Evolutionary conservation across 805 yeast species (phyloP).

Genomic region (Kluyveromyces starmeri): DNA sequence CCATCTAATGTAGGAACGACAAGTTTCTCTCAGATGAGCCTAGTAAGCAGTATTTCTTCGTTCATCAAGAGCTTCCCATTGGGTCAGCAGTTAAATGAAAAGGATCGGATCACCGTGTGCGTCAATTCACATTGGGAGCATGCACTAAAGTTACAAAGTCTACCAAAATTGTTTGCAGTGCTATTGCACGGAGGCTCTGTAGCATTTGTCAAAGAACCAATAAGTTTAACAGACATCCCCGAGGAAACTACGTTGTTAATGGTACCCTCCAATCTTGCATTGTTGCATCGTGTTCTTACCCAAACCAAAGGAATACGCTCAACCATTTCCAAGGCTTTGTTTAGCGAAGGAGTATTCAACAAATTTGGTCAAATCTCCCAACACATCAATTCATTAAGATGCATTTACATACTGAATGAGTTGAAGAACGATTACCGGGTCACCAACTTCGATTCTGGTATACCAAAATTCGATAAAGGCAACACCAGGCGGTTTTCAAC

Average conservation of each 20-base stretch:
- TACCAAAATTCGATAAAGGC: constrained; percentile 11
- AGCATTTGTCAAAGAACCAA: constrained; percentile 18
- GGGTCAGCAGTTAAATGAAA: constrained; percentile 29
- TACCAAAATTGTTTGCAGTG: constrained; percentile 33
- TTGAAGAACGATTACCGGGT: constrained; percentile 13
- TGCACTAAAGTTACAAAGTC: constrained; percentile 31
- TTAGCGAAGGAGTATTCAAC: constrained; percentile 44
- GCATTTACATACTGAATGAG: constrained; percentile 34
- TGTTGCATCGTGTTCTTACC: constrained; percentile 5
- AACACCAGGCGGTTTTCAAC: constrained; percentile 15
- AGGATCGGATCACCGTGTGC: constrained; percentile 26
- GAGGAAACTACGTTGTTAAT: constrained; percentile 18
- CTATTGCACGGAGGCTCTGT: constrained; percentile 30
- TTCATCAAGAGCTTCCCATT: constrained; percentile 31
- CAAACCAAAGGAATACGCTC: neutral
- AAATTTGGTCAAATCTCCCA: constrained; percentile 22
- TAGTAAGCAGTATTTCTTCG: constrained; percentile 47
- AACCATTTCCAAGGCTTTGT: constrained; percentile 21
- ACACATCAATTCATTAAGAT: constrained; percentile 28
- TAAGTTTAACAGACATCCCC: constrained; percentile 6
- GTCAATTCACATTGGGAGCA: constrained; percentile 13
- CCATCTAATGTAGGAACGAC: constrained; percentile 20
- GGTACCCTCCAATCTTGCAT: constrained; percentile 7
- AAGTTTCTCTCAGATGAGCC: constrained; percentile 41
- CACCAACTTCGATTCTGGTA: constrained; percentile 11